Percentiles rank a stretch among this genome's conserved stretches.
phyloP scores from a whole-genome alignment of 768 basidiomycete species.

The Boletus reticuloceps region DNA sequence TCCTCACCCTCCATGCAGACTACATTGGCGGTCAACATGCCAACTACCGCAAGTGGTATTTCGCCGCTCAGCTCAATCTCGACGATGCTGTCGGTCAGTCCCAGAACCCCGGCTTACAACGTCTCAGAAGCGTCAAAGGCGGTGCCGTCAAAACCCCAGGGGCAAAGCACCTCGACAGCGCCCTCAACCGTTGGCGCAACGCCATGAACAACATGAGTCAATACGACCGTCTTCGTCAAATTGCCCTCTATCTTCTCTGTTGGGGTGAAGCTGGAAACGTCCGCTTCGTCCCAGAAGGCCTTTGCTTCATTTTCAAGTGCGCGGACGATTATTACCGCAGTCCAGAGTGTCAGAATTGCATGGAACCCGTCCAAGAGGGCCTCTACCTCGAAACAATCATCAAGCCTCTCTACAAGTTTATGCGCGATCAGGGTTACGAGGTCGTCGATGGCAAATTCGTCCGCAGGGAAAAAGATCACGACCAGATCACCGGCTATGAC shows the following conservation, averaged over 20 bases:
- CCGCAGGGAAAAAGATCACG: constrained; percentile 89
- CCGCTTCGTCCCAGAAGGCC: constrained; percentile 92
- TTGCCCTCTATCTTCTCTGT: constrained; percentile 93
- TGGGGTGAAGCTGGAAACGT: constrained; percentile 99
- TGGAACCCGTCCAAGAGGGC: constrained; percentile 93
- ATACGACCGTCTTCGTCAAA: constrained; percentile 95
- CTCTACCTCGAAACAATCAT: constrained; percentile 88
- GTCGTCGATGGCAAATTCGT: constrained; percentile 94
- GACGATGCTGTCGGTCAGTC: constrained; percentile 97
- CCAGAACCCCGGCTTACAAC: constrained; percentile 89
- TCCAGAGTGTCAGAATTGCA: constrained; percentile 92
- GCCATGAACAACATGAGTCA: constrained; percentile 99
- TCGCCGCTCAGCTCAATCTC: constrained; percentile 97
- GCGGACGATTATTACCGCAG: constrained; percentile 99
- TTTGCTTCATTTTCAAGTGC: constrained; percentile 99
- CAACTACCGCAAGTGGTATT: constrained; percentile 99
- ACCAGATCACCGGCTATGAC: constrained; percentile 97
- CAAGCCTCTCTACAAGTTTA: constrained; percentile 93
- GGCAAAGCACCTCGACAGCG: constrained; percentile 87
- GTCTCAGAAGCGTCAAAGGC: constrained; percentile 79
- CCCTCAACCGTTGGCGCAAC: constrained; percentile 92
- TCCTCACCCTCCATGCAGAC: constrained; percentile 95
- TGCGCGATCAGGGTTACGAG: constrained; percentile 97
- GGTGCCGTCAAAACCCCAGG: constrained; percentile 48
- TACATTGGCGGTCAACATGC: constrained; percentile 99